Base-by-base conservation (phyloP, 2,329 filamentous ascomycete genomes). In the Botrytis squamosa region DNA sequence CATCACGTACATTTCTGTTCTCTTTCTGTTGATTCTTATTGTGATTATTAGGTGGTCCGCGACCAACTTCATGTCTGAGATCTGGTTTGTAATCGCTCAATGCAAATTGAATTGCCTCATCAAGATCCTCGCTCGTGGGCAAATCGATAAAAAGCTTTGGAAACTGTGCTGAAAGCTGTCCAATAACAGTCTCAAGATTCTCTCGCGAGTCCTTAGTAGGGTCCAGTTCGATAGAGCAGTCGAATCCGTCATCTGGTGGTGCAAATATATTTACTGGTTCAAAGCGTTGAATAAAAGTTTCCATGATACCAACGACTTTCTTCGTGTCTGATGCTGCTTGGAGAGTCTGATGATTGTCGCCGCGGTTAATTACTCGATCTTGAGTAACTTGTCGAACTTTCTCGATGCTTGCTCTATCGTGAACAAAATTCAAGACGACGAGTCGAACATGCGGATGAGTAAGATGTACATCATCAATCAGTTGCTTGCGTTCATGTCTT, bases 311-410 rank as follows among this genome's bases (percentile, higher is more conserved):
- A 65, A 96, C 86, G 72, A 96, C 93, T 82, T 97, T 95, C 29
- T 87, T 84, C 65, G 86, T 83, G 63, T 92, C 88, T 73, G 93
- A 92, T 64, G 89, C 92, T 18, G 95, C 95, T 80, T 96, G 94
- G 74, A 99, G 98, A 0, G 96, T 99, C 83, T 99, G 96, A 82
- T 99, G 96, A 80, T 98, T 98, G 82, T 99, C 94, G 22, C 96
- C 96, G 36, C 96, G 92, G 9, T 89, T 87, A 33, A 98, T 84
- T 0, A 99, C 93, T 68, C 96, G 91, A 76, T 91, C 88, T 73
- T 89, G 91, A 1, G 94, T 97, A 40, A 95, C 86, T 73, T 88
- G 85, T 63, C 93, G 89, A 75, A 98, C 93, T 46, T 88, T 85
- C 68, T 92, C 87, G 12, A 96, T 88, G 76, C 93, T 84, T 57